These are phyloP conservation scores for Lentinula sp. DNA, from an alignment of 768 basidiomycete species.

Conservation along the genomic window DNA sequence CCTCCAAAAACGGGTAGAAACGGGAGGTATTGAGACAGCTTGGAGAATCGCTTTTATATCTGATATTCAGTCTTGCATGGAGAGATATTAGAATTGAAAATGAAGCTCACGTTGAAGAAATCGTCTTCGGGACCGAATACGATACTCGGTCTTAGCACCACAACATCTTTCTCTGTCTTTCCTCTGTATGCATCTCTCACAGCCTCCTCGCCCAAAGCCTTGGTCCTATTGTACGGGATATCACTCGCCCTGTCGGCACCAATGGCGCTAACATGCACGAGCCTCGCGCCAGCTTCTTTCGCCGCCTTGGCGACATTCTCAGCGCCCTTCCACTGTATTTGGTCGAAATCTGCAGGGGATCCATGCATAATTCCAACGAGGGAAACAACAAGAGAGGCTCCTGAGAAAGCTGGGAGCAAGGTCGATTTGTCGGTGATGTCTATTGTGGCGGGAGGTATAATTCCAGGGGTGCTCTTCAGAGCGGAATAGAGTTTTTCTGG, in stretches of 20 bases:
- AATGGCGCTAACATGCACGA: constrained; percentile 68
- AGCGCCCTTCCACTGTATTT: constrained; percentile 59
- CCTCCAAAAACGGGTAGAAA: constrained; percentile 75
- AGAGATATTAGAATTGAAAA: not conserved
- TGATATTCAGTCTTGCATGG: not conserved
- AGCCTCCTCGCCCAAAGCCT: constrained; percentile 55
- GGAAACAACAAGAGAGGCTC: constrained; percentile 55
- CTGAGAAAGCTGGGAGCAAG: constrained; percentile 42
- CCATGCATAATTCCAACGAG: constrained; percentile 68
- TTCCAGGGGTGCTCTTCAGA: constrained; percentile 26
- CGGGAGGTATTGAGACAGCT: constrained; percentile 52
- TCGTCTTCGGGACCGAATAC: constrained; percentile 74
- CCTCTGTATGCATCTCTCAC: constrained; percentile 36
- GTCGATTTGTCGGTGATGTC: constrained; percentile 53
- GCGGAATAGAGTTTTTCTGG: constrained; percentile 35
- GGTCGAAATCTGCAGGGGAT: constrained; percentile 46
- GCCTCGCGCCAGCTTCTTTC: constrained; percentile 44
- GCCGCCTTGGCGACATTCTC: constrained; percentile 58
- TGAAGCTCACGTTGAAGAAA: constrained; percentile 58
- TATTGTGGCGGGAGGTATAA: constrained; percentile 30
- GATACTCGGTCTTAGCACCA: constrained; percentile 65
- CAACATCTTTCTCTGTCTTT: constrained; percentile 26
- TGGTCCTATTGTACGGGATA: constrained; percentile 58
- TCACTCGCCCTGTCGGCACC: constrained; percentile 56
- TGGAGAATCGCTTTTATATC: constrained; percentile 50